Percentiles rank a stretch among this genome's conserved stretches.
phyloP scores from a whole-genome alignment of 257 asterid genomes.

The Solanum rostratum region DNA sequence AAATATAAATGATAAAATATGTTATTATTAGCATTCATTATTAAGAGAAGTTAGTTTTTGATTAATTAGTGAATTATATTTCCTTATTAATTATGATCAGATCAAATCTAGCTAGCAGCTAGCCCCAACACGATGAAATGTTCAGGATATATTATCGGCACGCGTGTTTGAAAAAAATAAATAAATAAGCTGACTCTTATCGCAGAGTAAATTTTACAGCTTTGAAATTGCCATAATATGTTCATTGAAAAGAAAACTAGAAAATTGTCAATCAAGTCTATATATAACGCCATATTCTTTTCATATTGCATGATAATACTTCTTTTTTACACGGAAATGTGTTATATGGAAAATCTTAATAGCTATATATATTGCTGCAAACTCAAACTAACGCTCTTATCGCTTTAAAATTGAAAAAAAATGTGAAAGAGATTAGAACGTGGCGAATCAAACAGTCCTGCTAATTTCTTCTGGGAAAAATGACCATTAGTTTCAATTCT shows the following conservation, averaged over 20 bases:
- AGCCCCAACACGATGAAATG: background rate
- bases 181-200: background rate
- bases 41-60: background rate
- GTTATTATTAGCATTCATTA: background rate
- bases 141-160: background rate
- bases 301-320: background rate
- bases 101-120: background rate
- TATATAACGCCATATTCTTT: background rate
- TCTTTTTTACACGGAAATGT: background rate
- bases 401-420: no score
- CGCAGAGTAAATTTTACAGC: background rate
- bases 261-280: background rate
- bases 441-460: background rate
- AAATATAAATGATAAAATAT: background rate
- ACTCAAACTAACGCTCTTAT: background rate
- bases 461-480: background rate
- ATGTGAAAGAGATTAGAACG: rapidly evolving
- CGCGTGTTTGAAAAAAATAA: background rate
- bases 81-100: background rate
- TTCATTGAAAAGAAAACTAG: background rate
- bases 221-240: background rate
- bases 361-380: background rate
- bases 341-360: background rate
- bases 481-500: background rate
- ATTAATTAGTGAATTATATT: background rate